Percentiles rank a stretch among this genome's conserved stretches.
phyloP scores from a whole-genome alignment of 2,329 filamentous ascomycete genomes.

The Chaetomium olivaceum region DNA sequence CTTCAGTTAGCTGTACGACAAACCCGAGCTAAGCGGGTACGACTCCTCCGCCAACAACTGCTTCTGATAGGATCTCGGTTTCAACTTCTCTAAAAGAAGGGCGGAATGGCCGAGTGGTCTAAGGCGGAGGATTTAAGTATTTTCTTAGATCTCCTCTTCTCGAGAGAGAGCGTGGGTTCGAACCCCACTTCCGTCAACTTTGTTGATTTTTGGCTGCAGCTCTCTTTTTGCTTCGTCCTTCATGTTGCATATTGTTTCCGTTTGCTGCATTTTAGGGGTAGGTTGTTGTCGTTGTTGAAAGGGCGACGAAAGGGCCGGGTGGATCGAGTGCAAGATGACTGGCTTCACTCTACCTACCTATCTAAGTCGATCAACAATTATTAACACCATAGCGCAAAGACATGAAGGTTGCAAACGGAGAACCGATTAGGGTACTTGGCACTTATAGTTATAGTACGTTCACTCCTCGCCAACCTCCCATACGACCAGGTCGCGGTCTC shows the following conservation, averaged over 20 bases:
- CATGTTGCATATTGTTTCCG: neutral
- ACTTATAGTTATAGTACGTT: neutral
- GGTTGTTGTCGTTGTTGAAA: neutral
- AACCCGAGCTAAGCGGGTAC: neutral
- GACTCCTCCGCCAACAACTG: neutral
- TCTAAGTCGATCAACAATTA: neutral
- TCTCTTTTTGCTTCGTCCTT: neutral
- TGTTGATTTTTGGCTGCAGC: slow-evolving; percentile 15
- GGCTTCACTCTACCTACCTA: neutral
- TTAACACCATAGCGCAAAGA: neutral
- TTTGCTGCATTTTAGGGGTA: neutral
- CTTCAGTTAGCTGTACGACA: neutral
- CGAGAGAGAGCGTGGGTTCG: slow-evolving; percentile 31
- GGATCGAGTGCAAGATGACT: neutral
- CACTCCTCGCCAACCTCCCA: neutral
- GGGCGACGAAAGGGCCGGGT: no score
- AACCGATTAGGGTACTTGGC: neutral
- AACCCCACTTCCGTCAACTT: slow-evolving; percentile 29
- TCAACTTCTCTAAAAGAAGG: slow-evolving; percentile 11
- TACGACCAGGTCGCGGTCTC: neutral
- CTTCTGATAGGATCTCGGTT: slow-evolving; percentile 17
- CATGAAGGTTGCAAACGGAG: neutral
- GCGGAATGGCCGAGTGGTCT: slow-evolving; percentile 31
- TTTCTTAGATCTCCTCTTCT: slow-evolving; percentile 30
- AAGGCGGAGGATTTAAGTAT: slow-evolving; percentile 31